Percentiles rank a stretch among this genome's conserved stretches.
phyloP scores from a whole-genome alignment of 768 basidiomycete genomes.

The Melanogaster broomeanus region DNA sequence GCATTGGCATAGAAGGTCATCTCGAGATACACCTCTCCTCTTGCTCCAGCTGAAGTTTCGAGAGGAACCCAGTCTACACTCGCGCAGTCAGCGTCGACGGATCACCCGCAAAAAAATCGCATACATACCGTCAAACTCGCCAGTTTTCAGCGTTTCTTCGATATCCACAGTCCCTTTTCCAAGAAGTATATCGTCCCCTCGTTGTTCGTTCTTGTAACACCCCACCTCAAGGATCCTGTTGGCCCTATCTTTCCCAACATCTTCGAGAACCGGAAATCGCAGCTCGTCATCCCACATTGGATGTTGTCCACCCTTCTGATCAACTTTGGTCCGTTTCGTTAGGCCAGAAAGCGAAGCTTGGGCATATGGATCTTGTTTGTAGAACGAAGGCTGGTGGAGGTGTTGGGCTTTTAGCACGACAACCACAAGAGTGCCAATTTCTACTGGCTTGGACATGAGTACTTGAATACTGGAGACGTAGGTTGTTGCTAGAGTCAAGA shows the following conservation, averaged over 20 bases:
- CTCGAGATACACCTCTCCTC: slow-evolving; percentile 89
- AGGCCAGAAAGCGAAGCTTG: slow-evolving; percentile 59
- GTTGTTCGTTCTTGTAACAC: slow-evolving; percentile 79
- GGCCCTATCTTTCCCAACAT: slow-evolving; percentile 45
- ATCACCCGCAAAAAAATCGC: neutral
- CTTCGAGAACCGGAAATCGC: slow-evolving; percentile 70
- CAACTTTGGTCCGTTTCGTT: slow-evolving; percentile 69
- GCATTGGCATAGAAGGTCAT: slow-evolving; percentile 88
- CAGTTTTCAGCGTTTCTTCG: slow-evolving; percentile 73
- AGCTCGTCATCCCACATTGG: slow-evolving; percentile 93
- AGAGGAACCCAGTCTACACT: slow-evolving; percentile 68
- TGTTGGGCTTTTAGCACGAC: slow-evolving; percentile 86
- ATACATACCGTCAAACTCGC: slow-evolving; percentile 87
- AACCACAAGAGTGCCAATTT: slow-evolving; percentile 81
- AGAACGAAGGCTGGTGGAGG: slow-evolving; percentile 81
- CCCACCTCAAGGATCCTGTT: slow-evolving; percentile 67
- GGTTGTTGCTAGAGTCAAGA: neutral
- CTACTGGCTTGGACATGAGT: slow-evolving; percentile 35
- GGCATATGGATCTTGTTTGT: slow-evolving; percentile 90
- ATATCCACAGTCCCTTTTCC: slow-evolving; percentile 80
- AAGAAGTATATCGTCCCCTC: slow-evolving; percentile 68
- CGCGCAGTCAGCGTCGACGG: slow-evolving; percentile 4
- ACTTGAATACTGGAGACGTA: too few species aligned
- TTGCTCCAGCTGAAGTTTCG: slow-evolving; percentile 56
- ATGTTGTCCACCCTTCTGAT: slow-evolving; percentile 88